Evolutionary conservation across 805 yeast species (phyloP).

Genomic region (Brettanomyces nanus): DNA sequence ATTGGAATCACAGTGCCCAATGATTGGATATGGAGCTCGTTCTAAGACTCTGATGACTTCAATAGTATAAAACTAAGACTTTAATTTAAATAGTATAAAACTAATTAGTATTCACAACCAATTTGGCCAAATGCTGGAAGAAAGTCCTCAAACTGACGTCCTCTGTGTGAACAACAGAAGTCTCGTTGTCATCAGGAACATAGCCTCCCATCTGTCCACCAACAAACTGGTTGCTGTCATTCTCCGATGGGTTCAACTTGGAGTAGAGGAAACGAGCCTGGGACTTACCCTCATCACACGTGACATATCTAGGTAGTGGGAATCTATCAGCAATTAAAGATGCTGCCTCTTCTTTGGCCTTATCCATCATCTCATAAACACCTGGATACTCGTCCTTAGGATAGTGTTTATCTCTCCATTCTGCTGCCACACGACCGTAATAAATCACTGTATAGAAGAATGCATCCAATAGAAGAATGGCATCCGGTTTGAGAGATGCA

Average conservation of each 20-base stretch:
- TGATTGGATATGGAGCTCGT: constrained; percentile 50
- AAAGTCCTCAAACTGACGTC: constrained; percentile 93
- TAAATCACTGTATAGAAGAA: constrained; percentile 93
- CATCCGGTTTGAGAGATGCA: constrained; percentile 81
- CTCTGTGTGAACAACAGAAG: constrained; percentile 88
- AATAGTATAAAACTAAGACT: neutral
- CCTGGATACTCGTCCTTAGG: constrained; percentile 89
- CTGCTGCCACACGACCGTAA: constrained; percentile 92
- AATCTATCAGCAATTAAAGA: constrained; percentile 85
- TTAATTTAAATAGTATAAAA: neutral
- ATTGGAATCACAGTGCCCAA: constrained; percentile 29
- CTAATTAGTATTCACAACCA: constrained; percentile 48
- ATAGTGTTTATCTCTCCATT: constrained; percentile 93
- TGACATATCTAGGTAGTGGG: constrained; percentile 96
- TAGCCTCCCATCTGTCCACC: constrained; percentile 42
- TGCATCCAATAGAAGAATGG: constrained; percentile 83
- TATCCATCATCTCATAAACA: constrained; percentile 77
- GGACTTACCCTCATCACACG: constrained; percentile 96
- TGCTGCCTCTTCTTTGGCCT: constrained; percentile 89
- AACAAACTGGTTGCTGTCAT: constrained; percentile 34
- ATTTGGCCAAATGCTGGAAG: constrained; percentile 88
- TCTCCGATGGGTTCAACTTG: constrained; percentile 88
- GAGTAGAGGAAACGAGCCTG: constrained; percentile 96
- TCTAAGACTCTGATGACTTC: constrained; percentile 17
- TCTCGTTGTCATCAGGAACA: constrained; percentile 32